These are phyloP conservation scores for Sporodiniella umbellata DNA, from an alignment of 371 early-diverging fungal species.

Conservation along the genomic window DNA sequence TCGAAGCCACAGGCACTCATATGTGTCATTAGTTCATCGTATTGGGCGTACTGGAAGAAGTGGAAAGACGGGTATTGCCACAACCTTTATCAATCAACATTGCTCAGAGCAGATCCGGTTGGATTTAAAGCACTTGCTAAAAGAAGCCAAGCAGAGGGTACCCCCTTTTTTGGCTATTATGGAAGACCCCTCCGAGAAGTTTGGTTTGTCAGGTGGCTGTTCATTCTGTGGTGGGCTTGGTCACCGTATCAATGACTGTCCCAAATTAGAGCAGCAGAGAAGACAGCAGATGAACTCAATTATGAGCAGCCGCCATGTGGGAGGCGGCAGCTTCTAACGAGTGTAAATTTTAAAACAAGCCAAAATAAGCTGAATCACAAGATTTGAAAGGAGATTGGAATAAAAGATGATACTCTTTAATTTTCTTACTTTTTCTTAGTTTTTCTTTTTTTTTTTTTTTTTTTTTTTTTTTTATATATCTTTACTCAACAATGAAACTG, in stretches of 20 bases:
- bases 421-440: background rate
- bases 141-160: slow-evolving; percentile 91
- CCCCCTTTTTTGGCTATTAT: slow-evolving; percentile 85
- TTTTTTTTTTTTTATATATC: background rate
- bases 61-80: slow-evolving; percentile 94
- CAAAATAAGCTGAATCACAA: background rate
- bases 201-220: slow-evolving; percentile 80
- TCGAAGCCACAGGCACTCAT: background rate
- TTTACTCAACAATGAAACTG: background rate
- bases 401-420: background rate
- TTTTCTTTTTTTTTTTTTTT: background rate
- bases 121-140: slow-evolving; percentile 90
- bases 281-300: slow-evolving; percentile 55
- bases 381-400: background rate
- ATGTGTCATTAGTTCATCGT: slow-evolving; percentile 69
- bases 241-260: slow-evolving; percentile 90
- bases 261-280: slow-evolving; percentile 75
- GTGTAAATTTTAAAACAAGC: background rate
- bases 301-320: slow-evolving; percentile 33
- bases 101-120: slow-evolving; percentile 86
- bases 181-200: slow-evolving; percentile 86
- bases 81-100: slow-evolving; percentile 91
- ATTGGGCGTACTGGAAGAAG: slow-evolving; percentile 99
- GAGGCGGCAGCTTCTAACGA: slow-evolving; percentile 39
- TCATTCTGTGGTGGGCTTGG: slow-evolving; percentile 95